Conservation (phyloP, 2,329 filamentous ascomycete species). For the Phyllosticta ampelicida region DNA sequence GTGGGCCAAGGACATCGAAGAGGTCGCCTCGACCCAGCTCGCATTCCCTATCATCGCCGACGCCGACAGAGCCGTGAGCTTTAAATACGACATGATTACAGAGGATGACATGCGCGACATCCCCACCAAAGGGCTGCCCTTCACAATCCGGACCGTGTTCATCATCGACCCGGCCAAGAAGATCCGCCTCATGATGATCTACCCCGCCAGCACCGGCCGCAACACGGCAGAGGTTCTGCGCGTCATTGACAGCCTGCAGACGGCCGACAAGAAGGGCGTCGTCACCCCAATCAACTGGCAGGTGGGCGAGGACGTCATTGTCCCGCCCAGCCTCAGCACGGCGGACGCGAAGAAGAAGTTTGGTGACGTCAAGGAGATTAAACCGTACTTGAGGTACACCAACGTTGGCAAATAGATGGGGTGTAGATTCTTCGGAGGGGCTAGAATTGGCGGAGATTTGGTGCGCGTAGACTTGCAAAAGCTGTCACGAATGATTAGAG, state of each 20-base stretch:
- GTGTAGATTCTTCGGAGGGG: background rate
- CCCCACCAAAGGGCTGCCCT: conserved; percentile 45
- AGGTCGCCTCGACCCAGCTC: conserved; percentile 38
- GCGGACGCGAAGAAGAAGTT: conserved; percentile 49
- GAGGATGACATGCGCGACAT: conserved; percentile 49
- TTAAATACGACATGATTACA: conserved; percentile 44
- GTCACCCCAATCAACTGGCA: conserved; percentile 55
- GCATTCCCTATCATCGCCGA: conserved; percentile 44
- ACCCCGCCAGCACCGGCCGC: conserved; percentile 51
- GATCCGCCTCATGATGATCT: conserved; percentile 51
- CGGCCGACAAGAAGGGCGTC: conserved; percentile 48
- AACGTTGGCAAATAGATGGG: conserved; percentile 5
- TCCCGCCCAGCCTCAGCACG: conserved; percentile 48
- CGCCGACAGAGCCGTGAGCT: conserved; percentile 42
- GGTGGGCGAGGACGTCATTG: conserved; percentile 49
- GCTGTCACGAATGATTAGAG: background rate
- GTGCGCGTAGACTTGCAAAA: background rate
- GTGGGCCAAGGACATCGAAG: conserved; percentile 44
- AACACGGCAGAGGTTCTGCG: conserved; percentile 44
- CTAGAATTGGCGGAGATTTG: background rate
- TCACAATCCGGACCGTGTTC: conserved; percentile 56
- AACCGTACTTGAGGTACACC: conserved; percentile 52
- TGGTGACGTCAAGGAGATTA: conserved; percentile 50
- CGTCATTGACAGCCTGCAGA: conserved; percentile 42
- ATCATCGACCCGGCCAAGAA: conserved; percentile 55